phyloP scores from a whole-genome alignment of 1,139 yeast genomes.

The Insectozyma bohioensis region DNA sequence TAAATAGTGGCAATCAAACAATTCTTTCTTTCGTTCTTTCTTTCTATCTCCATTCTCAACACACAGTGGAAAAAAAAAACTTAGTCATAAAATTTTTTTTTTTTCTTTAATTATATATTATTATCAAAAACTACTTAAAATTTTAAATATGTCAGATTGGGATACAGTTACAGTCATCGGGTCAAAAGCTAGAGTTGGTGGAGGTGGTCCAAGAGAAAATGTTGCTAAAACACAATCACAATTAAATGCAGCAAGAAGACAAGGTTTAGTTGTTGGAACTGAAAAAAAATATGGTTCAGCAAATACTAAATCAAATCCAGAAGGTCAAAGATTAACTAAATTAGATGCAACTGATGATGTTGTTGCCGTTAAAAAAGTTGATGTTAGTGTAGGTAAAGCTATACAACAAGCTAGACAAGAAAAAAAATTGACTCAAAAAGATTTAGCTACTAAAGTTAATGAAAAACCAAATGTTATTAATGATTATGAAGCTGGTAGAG shows the following conservation, averaged over 20 bases:
- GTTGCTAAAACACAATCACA: slow-evolving; percentile 80
- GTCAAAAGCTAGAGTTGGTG: slow-evolving; percentile 81
- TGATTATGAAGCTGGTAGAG: slow-evolving; percentile 97
- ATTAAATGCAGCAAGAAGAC: slow-evolving; percentile 90
- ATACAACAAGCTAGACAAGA: slow-evolving; percentile 86
- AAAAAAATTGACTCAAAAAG: slow-evolving; percentile 89
- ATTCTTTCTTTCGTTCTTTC: no score
- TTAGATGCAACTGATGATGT: slow-evolving; percentile 93
- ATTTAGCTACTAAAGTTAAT: slow-evolving; percentile 89
- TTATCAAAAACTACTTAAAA: no score
- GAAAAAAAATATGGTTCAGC: slow-evolving; percentile 89
- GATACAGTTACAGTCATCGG: slow-evolving; percentile 88
- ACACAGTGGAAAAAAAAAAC: no score
- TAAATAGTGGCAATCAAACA: no score
- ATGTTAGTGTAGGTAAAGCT: slow-evolving; percentile 80
- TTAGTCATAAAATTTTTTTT: no score
- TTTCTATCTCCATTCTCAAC: no score
- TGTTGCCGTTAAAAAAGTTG: slow-evolving; percentile 88
- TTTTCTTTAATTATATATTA: no score
- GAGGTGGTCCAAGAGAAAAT: slow-evolving; percentile 81
- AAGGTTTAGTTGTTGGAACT: slow-evolving; percentile 83
- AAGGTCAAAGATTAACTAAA: slow-evolving; percentile 93
- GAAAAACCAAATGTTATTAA: slow-evolving; percentile 95
- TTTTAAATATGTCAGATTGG: slow-evolving; percentile 88
- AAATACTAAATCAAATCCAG: slow-evolving; percentile 67